Percentiles rank a stretch among this genome's conserved stretches.
Conservation (phyloP, 805 yeast genomes). For the Ogataea trehaloabstinens region DNA sequence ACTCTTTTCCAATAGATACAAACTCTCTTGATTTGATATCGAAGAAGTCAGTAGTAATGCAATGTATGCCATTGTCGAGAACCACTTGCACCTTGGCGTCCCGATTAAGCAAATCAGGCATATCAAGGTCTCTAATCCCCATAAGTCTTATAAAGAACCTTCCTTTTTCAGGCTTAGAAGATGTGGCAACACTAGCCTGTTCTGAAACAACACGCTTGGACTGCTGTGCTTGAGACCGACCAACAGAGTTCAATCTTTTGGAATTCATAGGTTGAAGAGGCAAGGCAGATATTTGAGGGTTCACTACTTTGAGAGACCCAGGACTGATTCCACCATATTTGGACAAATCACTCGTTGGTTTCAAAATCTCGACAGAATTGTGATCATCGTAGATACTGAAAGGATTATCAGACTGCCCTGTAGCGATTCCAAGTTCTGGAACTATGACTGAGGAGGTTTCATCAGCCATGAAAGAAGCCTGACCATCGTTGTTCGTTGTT, state of each 20-base stretch:
- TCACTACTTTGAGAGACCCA: background rate
- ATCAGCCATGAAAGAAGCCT: conserved; percentile 12
- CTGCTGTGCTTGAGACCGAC: background rate
- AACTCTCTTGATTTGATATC: conserved; percentile 26
- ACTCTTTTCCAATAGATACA: conserved; percentile 62
- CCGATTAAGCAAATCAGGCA: conserved; percentile 45
- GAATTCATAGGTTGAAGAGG: background rate
- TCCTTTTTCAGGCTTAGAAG: conserved; percentile 38
- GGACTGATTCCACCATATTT: conserved; percentile 21
- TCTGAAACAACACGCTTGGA: background rate
- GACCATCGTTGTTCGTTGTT: conserved; percentile 12
- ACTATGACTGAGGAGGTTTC: conserved; percentile 21
- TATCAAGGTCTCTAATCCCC: conserved; percentile 42
- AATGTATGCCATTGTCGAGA: conserved; percentile 80
- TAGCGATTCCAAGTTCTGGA: conserved; percentile 22
- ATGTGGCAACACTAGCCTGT: background rate
- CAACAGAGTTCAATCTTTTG: background rate
- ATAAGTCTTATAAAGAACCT: conserved; percentile 51
- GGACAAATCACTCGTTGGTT: background rate
- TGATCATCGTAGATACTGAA: background rate
- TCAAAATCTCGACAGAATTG: background rate
- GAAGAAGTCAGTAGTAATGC: conserved; percentile 57
- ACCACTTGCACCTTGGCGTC: conserved; percentile 51
- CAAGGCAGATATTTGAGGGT: background rate
- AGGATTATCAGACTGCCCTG: background rate